phyloP scores from a whole-genome alignment of 2,329 filamentous ascomycete species.

The Lachnellula willkommii region DNA sequence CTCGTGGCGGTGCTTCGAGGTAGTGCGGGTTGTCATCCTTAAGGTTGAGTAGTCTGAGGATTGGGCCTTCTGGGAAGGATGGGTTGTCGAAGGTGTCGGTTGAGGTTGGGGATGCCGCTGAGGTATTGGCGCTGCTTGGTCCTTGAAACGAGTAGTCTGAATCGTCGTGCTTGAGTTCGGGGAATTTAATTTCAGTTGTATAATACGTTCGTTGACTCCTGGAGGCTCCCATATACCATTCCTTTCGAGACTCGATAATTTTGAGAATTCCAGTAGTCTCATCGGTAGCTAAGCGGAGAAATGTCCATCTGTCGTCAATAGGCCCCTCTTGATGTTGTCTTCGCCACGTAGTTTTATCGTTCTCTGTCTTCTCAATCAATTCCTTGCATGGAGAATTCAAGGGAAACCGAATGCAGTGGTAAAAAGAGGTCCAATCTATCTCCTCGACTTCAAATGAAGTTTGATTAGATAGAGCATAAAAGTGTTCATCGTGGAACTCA shows the following conservation, averaged over 20 bases:
- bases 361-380: slow-evolving; percentile 39
- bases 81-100: slow-evolving; percentile 8
- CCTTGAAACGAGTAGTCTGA: neutral
- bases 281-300: slow-evolving; percentile 56
- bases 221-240: slow-evolving; percentile 56
- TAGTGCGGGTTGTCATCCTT: slow-evolving; percentile 35
- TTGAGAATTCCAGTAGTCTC: slow-evolving; percentile 52
- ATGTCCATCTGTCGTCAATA: slow-evolving; percentile 69
- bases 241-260: slow-evolving; percentile 63
- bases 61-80: slow-evolving; percentile 22
- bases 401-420: slow-evolving; percentile 60
- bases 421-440: slow-evolving; percentile 63
- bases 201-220: slow-evolving; percentile 63
- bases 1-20: slow-evolving; percentile 33
- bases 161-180: slow-evolving; percentile 11
- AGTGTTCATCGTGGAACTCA: slow-evolving; percentile 58
- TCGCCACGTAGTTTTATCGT: slow-evolving; percentile 50
- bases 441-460: slow-evolving; percentile 57
- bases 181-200: slow-evolving; percentile 47
- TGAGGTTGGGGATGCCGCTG: slow-evolving; percentile 1
- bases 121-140: slow-evolving; percentile 1
- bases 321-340: slow-evolving; percentile 64
- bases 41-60: slow-evolving; percentile 17
- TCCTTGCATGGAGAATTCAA: slow-evolving; percentile 41
- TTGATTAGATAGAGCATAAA: slow-evolving; percentile 67